phyloP scores from a whole-genome alignment of 139 green algal genomes.

The Edaphochlamys debaryana region DNA sequence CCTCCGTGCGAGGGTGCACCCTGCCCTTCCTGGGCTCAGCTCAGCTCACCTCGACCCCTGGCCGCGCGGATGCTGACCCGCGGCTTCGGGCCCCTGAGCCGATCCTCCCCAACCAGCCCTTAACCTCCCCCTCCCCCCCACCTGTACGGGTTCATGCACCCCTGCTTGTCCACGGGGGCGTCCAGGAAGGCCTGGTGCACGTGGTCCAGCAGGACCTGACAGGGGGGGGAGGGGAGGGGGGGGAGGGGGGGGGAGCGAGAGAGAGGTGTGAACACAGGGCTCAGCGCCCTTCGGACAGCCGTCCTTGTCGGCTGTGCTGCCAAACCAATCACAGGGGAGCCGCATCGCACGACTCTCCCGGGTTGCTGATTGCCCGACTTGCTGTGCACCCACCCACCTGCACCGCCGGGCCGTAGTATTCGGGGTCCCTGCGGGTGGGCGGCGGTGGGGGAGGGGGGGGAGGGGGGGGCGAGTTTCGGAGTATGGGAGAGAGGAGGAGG shows the following conservation, averaged over 20 bases:
- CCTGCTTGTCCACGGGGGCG: slow-evolving; percentile 1
- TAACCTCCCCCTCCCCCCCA: background rate
- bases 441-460: too few relatives aligned
- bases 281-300: background rate
- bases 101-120: background rate
- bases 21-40: too few relatives aligned
- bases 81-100: too few relatives aligned
- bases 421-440: slow-evolving; percentile 19
- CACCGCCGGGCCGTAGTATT: slow-evolving; percentile 20
- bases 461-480: too few relatives aligned
- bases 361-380: too few relatives aligned
- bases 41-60: too few relatives aligned
- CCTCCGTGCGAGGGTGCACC: too few relatives aligned
- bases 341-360: too few relatives aligned
- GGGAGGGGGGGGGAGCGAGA: background rate
- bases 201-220: slow-evolving; percentile 19
- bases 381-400: background rate
- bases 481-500: too few relatives aligned
- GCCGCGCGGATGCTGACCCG: too few relatives aligned
- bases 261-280: background rate
- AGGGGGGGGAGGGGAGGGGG: background rate
- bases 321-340: too few relatives aligned
- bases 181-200: slow-evolving; percentile 39
- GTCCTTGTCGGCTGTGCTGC: background rate
- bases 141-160: slow-evolving; percentile 33